A percentile compares a stretch with the other conserved stretches of the same genome.
phyloP scores from a whole-genome alignment of 345 rosid genomes.

The Ricinus communis region DNA sequence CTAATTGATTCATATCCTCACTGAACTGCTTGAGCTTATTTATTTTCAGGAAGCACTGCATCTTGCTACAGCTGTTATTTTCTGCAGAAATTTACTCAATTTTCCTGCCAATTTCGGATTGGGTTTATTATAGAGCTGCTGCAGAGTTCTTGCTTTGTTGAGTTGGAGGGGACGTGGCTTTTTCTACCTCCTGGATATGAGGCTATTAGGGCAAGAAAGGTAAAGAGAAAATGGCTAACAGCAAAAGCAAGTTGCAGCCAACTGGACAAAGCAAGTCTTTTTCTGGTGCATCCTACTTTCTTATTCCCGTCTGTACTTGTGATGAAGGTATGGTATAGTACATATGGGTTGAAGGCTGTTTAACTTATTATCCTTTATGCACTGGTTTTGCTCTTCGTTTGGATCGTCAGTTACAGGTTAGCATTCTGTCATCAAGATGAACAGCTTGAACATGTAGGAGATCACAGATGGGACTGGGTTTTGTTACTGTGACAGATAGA shows the following conservation, averaged over 20 bases:
- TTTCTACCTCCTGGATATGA: neutral
- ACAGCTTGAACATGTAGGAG: neutral
- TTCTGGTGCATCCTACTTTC: neutral
- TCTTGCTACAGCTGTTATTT: no score
- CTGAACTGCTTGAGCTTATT: neutral
- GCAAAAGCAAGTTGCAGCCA: neutral
- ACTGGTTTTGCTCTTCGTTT: conserved; percentile 10
- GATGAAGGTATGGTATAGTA: conserved; percentile 13
- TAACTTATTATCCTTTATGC: neutral
- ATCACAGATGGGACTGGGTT: neutral
- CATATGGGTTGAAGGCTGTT: neutral
- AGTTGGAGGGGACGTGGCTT: neutral
- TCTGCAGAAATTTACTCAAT: neutral
- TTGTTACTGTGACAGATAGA: neutral
- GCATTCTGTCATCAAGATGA: no score
- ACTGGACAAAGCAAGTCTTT: neutral
- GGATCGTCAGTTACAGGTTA: no score
- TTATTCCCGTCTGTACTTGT: neutral
- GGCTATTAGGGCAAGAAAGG: neutral
- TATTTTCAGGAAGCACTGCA: no score
- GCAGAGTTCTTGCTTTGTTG: neutral
- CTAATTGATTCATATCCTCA: neutral
- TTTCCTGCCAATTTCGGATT: no score
- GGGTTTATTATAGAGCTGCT: neutral
- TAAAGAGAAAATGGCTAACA: neutral